These are phyloP conservation scores for Ceratocystis cacaofunesta DNA, from an alignment of 2,329 filamentous ascomycete genomes.

Conservation along the genomic window DNA sequence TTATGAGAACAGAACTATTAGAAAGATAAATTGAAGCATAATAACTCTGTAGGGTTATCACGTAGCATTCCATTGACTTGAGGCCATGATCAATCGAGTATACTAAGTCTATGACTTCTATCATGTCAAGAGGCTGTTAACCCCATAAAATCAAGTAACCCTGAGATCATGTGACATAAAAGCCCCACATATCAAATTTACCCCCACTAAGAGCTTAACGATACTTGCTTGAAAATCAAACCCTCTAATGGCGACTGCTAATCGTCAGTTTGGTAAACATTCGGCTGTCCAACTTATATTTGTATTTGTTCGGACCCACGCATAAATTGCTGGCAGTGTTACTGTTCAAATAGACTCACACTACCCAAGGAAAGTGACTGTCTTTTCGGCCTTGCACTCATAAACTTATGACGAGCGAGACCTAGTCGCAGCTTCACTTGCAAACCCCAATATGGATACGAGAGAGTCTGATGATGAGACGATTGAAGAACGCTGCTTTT, in stretches of 20 bases:
- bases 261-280: conserved; percentile 1
- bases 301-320: too few relatives aligned
- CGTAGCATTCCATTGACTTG: too few relatives aligned
- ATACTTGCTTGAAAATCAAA: background rate
- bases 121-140: background rate
- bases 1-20: too few relatives aligned
- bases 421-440: background rate
- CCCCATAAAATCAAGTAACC: background rate
- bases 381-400: too few relatives aligned
- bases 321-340: too few relatives aligned
- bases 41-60: too few relatives aligned
- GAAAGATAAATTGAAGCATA: too few relatives aligned
- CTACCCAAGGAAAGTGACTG: too few relatives aligned
- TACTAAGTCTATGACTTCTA: too few relatives aligned
- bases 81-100: too few relatives aligned
- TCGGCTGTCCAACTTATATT: background rate
- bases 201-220: conserved; percentile 1
- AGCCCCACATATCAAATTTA: background rate
- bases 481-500: conserved; percentile 50
- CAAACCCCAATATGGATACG: background rate
- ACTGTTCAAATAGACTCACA: too few relatives aligned
- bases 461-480: conserved; percentile 28
- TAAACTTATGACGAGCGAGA: background rate
- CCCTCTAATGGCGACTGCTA: background rate
- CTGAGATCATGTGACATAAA: background rate